phyloP scores from a whole-genome alignment of 306 rosid species.

The Argentina anserina region DNA sequence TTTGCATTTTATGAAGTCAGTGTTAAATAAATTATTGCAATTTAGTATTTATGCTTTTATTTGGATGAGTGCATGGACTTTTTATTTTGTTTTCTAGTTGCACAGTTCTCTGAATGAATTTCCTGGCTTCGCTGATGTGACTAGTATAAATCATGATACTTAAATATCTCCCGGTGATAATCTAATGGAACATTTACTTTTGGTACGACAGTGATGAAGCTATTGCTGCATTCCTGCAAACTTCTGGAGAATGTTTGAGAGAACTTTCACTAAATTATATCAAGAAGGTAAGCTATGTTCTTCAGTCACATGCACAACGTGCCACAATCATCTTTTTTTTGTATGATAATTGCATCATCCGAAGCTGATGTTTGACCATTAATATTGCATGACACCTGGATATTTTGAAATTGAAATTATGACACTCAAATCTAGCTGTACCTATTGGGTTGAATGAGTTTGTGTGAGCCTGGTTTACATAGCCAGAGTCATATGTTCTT shows the following conservation, averaged over 20 bases:
- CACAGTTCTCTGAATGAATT: neutral
- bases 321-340: too few relatives aligned
- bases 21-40: constrained; percentile 4
- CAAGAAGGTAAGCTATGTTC: constrained; percentile 44
- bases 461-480: neutral
- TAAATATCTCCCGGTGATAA: constrained; percentile 8
- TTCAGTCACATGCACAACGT: too few relatives aligned
- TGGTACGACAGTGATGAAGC: constrained; percentile 63
- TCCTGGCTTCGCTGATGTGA: constrained; percentile 12
- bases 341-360: constrained; percentile 2
- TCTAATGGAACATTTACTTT: constrained; percentile 9
- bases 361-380: neutral
- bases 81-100: neutral
- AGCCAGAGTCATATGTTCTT: constrained; percentile 10
- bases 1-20: constrained; percentile 5
- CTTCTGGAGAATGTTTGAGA: constrained; percentile 46
- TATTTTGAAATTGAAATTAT: too few relatives aligned
- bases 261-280: constrained; percentile 76
- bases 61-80: neutral
- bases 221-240: constrained; percentile 71
- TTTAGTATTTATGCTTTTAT: constrained; percentile 1
- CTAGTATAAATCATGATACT: neutral
- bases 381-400: constrained; percentile 17
- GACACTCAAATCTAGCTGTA: neutral
- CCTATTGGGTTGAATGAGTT: constrained; percentile 4